Conservation (phyloP, 345 rosid genomes). For the Lepidium didymum region DNA sequence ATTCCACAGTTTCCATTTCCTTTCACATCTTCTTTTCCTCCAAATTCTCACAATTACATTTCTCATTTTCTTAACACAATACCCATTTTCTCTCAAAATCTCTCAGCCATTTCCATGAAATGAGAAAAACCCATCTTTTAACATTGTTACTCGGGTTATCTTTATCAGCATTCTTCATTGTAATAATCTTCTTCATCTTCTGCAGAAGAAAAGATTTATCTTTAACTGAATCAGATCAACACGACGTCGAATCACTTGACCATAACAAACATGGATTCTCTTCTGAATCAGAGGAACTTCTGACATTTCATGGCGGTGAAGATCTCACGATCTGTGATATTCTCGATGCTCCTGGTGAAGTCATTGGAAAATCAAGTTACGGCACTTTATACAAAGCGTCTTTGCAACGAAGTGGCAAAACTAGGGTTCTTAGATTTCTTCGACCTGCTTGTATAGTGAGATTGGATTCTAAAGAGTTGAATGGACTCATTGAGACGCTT, state of each 20-base stretch:
- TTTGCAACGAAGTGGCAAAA: constrained; percentile 40
- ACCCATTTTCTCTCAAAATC: not conserved
- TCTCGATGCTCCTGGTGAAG: constrained; percentile 96
- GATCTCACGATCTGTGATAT: constrained; percentile 71
- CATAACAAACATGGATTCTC: constrained; percentile 3
- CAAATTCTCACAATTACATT: not conserved
- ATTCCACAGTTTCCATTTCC: constrained; percentile 6
- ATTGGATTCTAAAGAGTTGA: constrained; percentile 38
- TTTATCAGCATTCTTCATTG: constrained; percentile 32
- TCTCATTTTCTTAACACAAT: not conserved
- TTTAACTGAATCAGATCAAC: not conserved
- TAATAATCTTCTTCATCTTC: constrained; percentile 30
- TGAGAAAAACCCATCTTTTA: constrained; percentile 44
- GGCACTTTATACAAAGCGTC: constrained; percentile 85
- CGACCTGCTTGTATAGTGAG: constrained; percentile 61
- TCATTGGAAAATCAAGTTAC: constrained; percentile 78
- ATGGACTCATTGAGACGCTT: constrained; percentile 40
- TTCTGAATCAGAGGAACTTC: constrained; percentile 44
- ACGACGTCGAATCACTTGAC: constrained; percentile 38
- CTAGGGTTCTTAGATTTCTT: constrained; percentile 70
- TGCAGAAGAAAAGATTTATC: constrained; percentile 21
- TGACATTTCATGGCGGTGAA: constrained; percentile 58
- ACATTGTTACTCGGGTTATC: constrained; percentile 42
- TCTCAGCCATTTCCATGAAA: constrained; percentile 18
- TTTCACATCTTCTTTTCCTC: not conserved